Percentiles rank a stretch among this genome's conserved stretches.
Evolutionary conservation across 1,284 basidiomycete genomes (phyloP).

Genomic region (Abortiporus biennis): DNA sequence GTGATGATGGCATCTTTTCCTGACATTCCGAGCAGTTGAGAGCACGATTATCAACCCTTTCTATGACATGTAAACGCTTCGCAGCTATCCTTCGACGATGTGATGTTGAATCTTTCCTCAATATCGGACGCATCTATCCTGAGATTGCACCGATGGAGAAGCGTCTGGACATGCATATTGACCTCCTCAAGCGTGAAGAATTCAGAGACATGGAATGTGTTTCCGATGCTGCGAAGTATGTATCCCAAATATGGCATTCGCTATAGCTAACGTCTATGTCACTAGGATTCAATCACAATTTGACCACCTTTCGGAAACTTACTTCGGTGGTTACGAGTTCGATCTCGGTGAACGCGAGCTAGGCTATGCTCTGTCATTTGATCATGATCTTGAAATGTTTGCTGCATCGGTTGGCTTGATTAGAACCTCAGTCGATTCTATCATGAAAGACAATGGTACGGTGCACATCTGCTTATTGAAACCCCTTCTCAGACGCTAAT

Average conservation of each 20-base stretch:
- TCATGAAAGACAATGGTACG: conserved; percentile 74
- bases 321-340: conserved; percentile 75
- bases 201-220: conserved; percentile 92
- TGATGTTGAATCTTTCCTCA: conserved; percentile 78
- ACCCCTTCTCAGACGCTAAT: conserved; percentile 1
- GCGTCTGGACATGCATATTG: conserved; percentile 87
- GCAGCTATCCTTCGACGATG: conserved; percentile 75
- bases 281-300: conserved; percentile 88
- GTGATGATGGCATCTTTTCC: neutral
- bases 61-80: conserved; percentile 83
- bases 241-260: conserved; percentile 9
- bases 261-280: neutral
- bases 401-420: conserved; percentile 84
- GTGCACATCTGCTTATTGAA: conserved; percentile 6
- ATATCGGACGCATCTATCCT: conserved; percentile 76
- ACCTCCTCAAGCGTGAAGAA: conserved; percentile 78
- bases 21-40: conserved; percentile 50
- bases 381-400: conserved; percentile 89
- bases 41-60: conserved; percentile 72
- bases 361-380: conserved; percentile 75
- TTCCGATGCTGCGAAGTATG: conserved; percentile 80
- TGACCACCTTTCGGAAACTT: conserved; percentile 83
- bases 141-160: conserved; percentile 89
- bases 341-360: conserved; percentile 87
- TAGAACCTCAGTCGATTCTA: conserved; percentile 73